A percentile compares a stretch with the other conserved stretches of the same genome.
phyloP scores from a whole-genome alignment of 2,329 filamentous ascomycete species.

The Samsoniella hepiali region DNA sequence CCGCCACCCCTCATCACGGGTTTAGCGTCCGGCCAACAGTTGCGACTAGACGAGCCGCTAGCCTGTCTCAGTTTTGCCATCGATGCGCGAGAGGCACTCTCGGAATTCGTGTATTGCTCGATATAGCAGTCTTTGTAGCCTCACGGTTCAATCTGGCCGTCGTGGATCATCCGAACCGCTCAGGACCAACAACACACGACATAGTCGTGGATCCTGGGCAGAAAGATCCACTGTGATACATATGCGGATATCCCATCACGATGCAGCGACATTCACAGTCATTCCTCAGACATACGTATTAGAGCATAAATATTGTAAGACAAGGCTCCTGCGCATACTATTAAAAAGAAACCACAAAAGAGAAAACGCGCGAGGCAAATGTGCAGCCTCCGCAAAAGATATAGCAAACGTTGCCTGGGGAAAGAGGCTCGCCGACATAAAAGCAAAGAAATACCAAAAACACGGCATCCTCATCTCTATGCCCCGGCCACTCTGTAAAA shows the following conservation, averaged over 20 bases:
- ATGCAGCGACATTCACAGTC: background rate
- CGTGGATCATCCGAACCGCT: too few species aligned
- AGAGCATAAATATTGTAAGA: conserved; percentile 18
- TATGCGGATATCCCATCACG: background rate
- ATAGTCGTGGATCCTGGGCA: too few species aligned
- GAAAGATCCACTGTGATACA: background rate
- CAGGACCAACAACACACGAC: too few species aligned
- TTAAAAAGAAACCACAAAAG: conserved; percentile 17
- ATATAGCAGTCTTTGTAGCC: too few species aligned
- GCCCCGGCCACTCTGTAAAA: background rate
- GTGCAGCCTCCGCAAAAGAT: conserved; percentile 6
- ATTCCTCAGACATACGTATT: background rate
- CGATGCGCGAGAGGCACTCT: too few species aligned
- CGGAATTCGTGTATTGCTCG: too few species aligned
- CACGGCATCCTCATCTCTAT: background rate
- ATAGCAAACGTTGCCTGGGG: conserved; percentile 10
- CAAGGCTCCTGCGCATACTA: conserved; percentile 19
- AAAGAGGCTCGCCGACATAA: conserved; percentile 1
- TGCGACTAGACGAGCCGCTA: too few species aligned
- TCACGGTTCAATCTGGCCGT: too few species aligned
- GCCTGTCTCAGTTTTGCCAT: too few species aligned
- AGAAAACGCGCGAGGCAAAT: conserved; percentile 14
- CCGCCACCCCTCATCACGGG: background rate
- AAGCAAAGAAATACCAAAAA: conserved; percentile 15
- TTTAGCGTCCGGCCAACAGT: background rate